Base-by-base conservation (phyloP, 805 yeast species). In the Torulaspora quercuum region DNA sequence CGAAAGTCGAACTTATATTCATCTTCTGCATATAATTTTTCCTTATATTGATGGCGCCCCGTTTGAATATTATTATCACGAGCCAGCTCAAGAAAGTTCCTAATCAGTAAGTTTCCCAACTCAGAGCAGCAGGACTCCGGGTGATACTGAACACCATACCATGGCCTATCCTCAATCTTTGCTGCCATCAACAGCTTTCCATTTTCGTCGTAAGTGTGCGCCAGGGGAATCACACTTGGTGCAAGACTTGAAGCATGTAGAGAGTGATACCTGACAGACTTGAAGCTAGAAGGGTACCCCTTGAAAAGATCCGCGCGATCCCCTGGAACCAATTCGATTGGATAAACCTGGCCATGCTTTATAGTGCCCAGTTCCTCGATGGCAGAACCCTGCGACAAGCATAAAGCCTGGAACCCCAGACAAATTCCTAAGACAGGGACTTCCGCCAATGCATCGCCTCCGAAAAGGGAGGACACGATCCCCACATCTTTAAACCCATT, bases 131-230 rank as follows among this genome's bases (percentile, higher is more conserved):
- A 77, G 1, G 96, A 87, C 54, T 92, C 99, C 0, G 98, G 98
- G 53, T 92, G 99, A 53, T 89, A 94, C 53, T 92, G 99, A 2
- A 92, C 97, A 0, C 95, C 98, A 57, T 69, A 90, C 65, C 82
- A 83, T 0, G 97, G 97, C 13, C 64, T 61, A 0, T 23, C 12
- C 0, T 32, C 47, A 52, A 85, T 89, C 52, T 65, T 72, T 0
- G 73, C 92, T 0, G 95, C 95, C 99, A 92, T 92, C 19, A 86
- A 55, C 4, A 82, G 63, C 25, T 53, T 52, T 3, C 67, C 67
- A 22, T 65, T 55, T 10, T 55, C 68, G 34, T 69, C 74, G n/a
- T 45, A 24, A 24, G 89, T 75, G 43, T 64, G 63, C 0, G 92
- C 94, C 37, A 86, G 62, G 0, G 89, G 82, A 2, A 66, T 52